Conservation (phyloP, 306 rosid species). For the Amphicarpaea edgeworthii region DNA sequence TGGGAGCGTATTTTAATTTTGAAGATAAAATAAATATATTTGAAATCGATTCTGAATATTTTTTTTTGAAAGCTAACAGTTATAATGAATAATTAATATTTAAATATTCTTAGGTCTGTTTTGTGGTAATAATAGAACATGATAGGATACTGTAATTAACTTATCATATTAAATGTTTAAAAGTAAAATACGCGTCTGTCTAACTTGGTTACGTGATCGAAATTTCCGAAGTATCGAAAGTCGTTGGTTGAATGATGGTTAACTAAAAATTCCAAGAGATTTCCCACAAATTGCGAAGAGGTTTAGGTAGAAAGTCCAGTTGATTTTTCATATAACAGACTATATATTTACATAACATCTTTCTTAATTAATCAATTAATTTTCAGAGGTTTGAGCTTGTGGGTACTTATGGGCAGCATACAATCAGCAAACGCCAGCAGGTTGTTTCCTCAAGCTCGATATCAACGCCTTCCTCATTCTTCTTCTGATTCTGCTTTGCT, state of each 20-base stretch:
- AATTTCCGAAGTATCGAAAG: neutral
- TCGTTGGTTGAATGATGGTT: neutral
- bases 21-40: no score
- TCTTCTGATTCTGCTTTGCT: neutral
- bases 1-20: no score
- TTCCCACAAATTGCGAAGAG: neutral
- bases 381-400: neutral
- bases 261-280: neutral
- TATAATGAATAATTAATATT: no score
- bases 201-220: no score
- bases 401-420: slow-evolving; percentile 13
- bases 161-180: no score
- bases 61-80: no score
- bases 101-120: no score
- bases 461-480: neutral
- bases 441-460: neutral
- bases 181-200: no score
- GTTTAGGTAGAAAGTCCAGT: neutral
- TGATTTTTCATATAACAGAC: neutral
- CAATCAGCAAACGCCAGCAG: neutral
- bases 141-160: no score
- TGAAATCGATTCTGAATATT: no score
- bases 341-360: neutral
- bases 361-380: no score
- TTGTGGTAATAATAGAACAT: no score